Evolutionary conservation across 148 eudicot species (phyloP), one percentile per base, ranked within the genome.

Genomic region (Rhododendron griersonianum): DNA sequence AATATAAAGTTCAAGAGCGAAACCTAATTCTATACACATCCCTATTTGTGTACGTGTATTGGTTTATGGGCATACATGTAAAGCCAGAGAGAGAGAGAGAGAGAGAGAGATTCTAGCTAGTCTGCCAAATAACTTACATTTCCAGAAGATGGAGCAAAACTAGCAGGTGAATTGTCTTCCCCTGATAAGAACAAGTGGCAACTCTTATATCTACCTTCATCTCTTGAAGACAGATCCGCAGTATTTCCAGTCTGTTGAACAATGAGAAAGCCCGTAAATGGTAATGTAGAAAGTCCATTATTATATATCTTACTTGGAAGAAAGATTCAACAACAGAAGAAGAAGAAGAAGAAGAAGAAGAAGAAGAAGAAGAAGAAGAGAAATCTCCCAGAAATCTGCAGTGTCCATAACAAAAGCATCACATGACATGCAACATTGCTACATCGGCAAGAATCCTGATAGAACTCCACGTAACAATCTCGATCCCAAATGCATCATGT

Each of bases 131-230:
- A 65, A 83, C 89, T 81, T 90, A 96, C 98, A 92, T 94, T 91
- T 75, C 89, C 89, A 61, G 90, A 87, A 84, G 92, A 90, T 88
- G 89, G 85, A 88, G 90, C 85, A 73, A 81, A 83, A 87, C 90
- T 90, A 53, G 88, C 81, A 25, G 89, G 87, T 53, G 94, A 88
- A 86, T 86, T 89, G 74, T 90, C 93, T 86, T 94, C 96, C 69
- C 93, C 98, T 79, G 98, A 96, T 85, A 96, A 87, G 81, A 91
- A 93, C 81, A 96, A 85, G 87, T 81, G 93, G 86, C 87, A 87
- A 87, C 84, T 88, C 78, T 87, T 89, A 69, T 87, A 87, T 87
- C 88, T 88, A 83, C 85, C 90, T 85, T 88, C 91, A 82, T 85
- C 89, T 45, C 71, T 86, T 47, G 87, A 80, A 37, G 75, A 81